Evolutionary conservation across 176 grass and related monocot species (phyloP).

Genomic region (Pontederia crassipes): DNA sequence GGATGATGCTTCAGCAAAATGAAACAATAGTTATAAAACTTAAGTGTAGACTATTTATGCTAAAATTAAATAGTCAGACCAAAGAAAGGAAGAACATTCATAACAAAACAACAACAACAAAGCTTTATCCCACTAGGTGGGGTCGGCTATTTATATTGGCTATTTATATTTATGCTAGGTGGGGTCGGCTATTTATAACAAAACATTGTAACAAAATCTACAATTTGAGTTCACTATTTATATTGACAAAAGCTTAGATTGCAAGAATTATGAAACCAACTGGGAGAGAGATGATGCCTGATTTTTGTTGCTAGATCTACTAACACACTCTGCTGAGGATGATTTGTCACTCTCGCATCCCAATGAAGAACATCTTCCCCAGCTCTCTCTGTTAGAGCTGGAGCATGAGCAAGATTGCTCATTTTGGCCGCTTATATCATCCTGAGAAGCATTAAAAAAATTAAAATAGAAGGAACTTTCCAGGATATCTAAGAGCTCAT

Average conservation of each 20-base stretch:
- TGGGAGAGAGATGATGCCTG: constrained; percentile 34
- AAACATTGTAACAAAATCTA: not conserved
- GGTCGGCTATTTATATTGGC: too few relatives aligned
- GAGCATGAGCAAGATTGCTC: constrained; percentile 77
- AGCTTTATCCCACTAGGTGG: too few relatives aligned
- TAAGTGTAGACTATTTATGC: too few relatives aligned
- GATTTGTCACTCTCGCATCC: constrained; percentile 67
- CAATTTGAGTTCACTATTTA: too few relatives aligned
- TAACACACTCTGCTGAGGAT: constrained; percentile 41
- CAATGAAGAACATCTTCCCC: constrained; percentile 94
- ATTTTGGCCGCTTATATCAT: constrained; percentile 46
- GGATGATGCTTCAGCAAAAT: not conserved
- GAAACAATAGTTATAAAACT: not conserved
- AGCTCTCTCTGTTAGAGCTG: constrained; percentile 88
- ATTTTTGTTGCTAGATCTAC: constrained; percentile 36
- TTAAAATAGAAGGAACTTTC: too few relatives aligned
- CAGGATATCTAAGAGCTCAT: too few relatives aligned
- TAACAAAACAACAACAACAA: too few relatives aligned
- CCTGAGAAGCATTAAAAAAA: constrained; percentile 20
- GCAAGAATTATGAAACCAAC: not conserved
- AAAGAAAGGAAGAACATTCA: too few relatives aligned
- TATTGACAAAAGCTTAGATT: too few relatives aligned
- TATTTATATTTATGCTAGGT: too few relatives aligned
- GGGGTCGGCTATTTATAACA: too few relatives aligned
- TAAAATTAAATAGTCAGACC: too few relatives aligned